A percentile compares a stretch with the other conserved stretches of the same genome.
Conservation (phyloP, 2,329 filamentous ascomycete genomes). For the Exophiala viscosa region DNA sequence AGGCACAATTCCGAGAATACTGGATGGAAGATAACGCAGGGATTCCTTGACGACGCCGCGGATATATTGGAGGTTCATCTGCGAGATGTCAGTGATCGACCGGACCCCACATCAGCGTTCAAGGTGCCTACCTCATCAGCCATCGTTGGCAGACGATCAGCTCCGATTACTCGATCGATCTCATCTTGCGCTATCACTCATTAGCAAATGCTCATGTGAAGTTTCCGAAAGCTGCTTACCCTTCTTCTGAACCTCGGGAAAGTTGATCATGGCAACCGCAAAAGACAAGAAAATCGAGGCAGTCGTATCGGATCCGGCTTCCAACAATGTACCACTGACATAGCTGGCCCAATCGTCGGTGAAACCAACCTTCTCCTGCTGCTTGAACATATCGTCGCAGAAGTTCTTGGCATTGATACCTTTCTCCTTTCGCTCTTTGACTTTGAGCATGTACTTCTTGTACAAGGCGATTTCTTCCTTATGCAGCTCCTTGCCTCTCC, state of each 20-base stretch:
- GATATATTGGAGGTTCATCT: constrained; percentile 48
- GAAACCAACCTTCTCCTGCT: constrained; percentile 13
- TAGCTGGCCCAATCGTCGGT: constrained; percentile 30
- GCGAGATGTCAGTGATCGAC: neutral
- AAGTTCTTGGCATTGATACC: neutral
- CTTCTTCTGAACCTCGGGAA: constrained; percentile 42
- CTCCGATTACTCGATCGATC: constrained; percentile 50
- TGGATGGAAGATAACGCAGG: constrained; percentile 35
- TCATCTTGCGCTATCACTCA: constrained; percentile 39
- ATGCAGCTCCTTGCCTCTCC: neutral
- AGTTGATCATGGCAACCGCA: constrained; percentile 49
- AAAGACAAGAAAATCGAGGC: constrained; percentile 41
- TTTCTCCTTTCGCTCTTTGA: neutral
- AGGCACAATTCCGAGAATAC: neutral
- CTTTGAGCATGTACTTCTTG: neutral
- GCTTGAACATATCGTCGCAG: constrained; percentile 15
- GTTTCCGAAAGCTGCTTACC: constrained; percentile 9
- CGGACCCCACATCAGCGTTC: neutral
- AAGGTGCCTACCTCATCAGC: constrained; percentile 39
- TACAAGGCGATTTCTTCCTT: neutral
- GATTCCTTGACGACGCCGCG: constrained; percentile 55
- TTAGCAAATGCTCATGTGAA: neutral
- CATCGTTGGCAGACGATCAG: constrained; percentile 44
- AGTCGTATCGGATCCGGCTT: constrained; percentile 38
- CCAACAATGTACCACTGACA: neutral